These are phyloP conservation scores for Plectosphaerella cucumerina DNA, from an alignment of 2,329 filamentous ascomycete species.

Conservation along the genomic window DNA sequence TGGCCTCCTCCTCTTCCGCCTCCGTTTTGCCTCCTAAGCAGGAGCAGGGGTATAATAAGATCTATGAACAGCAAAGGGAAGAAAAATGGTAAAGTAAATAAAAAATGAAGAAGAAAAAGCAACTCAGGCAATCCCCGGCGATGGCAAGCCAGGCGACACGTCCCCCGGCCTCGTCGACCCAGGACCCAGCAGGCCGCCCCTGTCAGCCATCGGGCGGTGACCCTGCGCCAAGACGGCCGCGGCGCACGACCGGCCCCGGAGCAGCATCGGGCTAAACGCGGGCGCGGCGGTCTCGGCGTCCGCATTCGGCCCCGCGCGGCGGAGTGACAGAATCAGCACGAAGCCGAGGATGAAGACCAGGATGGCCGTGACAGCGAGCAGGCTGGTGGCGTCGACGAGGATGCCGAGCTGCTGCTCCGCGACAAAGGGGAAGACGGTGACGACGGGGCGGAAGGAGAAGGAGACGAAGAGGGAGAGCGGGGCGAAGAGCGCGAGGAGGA, in stretches of 20 bases:
- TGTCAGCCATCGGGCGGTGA: constrained; percentile 29
- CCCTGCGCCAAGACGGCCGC: constrained; percentile 48
- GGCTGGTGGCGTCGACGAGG: constrained; percentile 27
- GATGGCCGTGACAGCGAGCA: constrained; percentile 36
- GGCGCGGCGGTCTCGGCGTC: constrained; percentile 25
- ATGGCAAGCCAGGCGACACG: background rate
- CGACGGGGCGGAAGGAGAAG: constrained; percentile 29
- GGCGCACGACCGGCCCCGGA: constrained; percentile 44
- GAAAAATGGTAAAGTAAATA: background rate
- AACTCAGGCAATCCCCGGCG: background rate
- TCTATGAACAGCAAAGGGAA: background rate
- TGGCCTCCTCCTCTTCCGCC: background rate
- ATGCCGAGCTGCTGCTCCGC: constrained; percentile 15
- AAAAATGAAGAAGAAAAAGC: background rate
- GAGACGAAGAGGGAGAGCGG: constrained; percentile 41
- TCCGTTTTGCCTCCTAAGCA: background rate
- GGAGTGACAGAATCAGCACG: constrained; percentile 33
- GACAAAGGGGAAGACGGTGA: constrained; percentile 21
- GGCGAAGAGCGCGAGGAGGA: constrained; percentile 38
- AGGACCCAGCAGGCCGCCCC: constrained; percentile 9
- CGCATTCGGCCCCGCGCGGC: constrained; percentile 30
- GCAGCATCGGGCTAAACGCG: constrained; percentile 43
- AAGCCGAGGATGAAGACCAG: constrained; percentile 29
- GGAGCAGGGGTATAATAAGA: background rate
- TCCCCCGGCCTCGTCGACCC: background rate